A percentile compares a stretch with the other conserved stretches of the same genome.
Evolutionary conservation across 1,139 yeast genomes (phyloP).

Genomic region (Torulaspora pretoriensis): DNA sequence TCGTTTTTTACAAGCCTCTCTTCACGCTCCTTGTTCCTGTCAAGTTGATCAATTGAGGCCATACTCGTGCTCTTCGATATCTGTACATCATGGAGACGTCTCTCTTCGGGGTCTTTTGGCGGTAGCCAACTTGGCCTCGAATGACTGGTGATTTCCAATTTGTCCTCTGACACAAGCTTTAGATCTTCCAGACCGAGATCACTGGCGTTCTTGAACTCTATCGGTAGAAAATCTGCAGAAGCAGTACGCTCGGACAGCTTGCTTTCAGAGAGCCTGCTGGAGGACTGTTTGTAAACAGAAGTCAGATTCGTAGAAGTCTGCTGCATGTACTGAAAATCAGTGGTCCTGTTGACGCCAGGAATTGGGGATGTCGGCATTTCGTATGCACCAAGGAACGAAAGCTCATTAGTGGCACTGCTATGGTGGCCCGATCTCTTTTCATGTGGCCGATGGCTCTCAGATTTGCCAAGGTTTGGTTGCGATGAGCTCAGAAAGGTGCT

Average conservation of each 20-base stretch:
- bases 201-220: slow-evolving; percentile 37
- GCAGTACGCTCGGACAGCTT: slow-evolving; percentile 39
- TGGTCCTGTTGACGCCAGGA: slow-evolving; percentile 37
- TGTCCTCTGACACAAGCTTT: slow-evolving; percentile 44
- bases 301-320: slow-evolving; percentile 43
- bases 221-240: slow-evolving; percentile 38
- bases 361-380: slow-evolving; percentile 41
- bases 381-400: slow-evolving; percentile 23
- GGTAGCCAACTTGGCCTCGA: slow-evolving; percentile 52
- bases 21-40: slow-evolving; percentile 33
- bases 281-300: slow-evolving; percentile 41
- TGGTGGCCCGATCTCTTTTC: slow-evolving; percentile 3
- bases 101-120: slow-evolving; percentile 44
- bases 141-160: slow-evolving; percentile 39
- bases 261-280: slow-evolving; percentile 37
- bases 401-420: slow-evolving; percentile 7
- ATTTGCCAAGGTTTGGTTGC: slow-evolving; percentile 12
- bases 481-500: slow-evolving; percentile 35
- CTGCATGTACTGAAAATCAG: slow-evolving; percentile 38
- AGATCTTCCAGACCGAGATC: slow-evolving; percentile 45
- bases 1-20: slow-evolving; percentile 36
- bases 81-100: slow-evolving; percentile 42
- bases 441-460: slow-evolving; percentile 14
- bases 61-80: slow-evolving; percentile 40
- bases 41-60: slow-evolving; percentile 38